These are phyloP conservation scores for Neobulgaria alba DNA, from an alignment of 2,329 filamentous ascomycete genomes.

Conservation along the genomic window DNA sequence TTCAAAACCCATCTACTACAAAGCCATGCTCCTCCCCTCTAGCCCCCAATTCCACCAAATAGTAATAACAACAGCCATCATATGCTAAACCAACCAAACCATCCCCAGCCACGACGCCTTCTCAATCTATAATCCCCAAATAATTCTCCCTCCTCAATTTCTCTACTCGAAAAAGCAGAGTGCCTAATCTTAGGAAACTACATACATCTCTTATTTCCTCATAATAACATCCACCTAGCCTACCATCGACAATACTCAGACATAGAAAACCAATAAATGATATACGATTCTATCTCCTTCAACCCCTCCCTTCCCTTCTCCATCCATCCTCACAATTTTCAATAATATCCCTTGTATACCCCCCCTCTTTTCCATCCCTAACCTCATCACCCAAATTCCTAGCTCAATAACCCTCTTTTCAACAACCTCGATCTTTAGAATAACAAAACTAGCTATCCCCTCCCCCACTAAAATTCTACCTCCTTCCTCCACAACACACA, in stretches of 20 bases:
- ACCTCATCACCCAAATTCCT: slow-evolving; percentile 38
- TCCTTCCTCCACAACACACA: too few species aligned
- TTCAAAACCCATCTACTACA: slow-evolving; percentile 44
- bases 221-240: slow-evolving; percentile 55
- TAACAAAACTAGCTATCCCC: not conserved
- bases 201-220: slow-evolving; percentile 48
- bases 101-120: slow-evolving; percentile 51
- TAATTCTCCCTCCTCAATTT: slow-evolving; percentile 55
- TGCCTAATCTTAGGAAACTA: slow-evolving; percentile 53
- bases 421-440: not conserved
- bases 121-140: slow-evolving; percentile 54
- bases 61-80: slow-evolving; percentile 49
- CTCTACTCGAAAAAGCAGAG: slow-evolving; percentile 39
- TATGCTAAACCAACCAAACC: slow-evolving; percentile 55
- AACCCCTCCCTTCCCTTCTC: slow-evolving; percentile 40
- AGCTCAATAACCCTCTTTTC: slow-evolving; percentile 35
- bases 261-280: slow-evolving; percentile 43
- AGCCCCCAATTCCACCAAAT: slow-evolving; percentile 52
- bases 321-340: too few species aligned
- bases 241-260: slow-evolving; percentile 46
- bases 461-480: too few species aligned
- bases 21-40: slow-evolving; percentile 47
- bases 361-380: slow-evolving; percentile 36
- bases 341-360: slow-evolving; percentile 35
- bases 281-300: slow-evolving; percentile 42